Percentiles rank a stretch among this genome's conserved stretches.
Conservation (phyloP, 176 grass and related monocot genomes). For the Musa itinerans region DNA sequence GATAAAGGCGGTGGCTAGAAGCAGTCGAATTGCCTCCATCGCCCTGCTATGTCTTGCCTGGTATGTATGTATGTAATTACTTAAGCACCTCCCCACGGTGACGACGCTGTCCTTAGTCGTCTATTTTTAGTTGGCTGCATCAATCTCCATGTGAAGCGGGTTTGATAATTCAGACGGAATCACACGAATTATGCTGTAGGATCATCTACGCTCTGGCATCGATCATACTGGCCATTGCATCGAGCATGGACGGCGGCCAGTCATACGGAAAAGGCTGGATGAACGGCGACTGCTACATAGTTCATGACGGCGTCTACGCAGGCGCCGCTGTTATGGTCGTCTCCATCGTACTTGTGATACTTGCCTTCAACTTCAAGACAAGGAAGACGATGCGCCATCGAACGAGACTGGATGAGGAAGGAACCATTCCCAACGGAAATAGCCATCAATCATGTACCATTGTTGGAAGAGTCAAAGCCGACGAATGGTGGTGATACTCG, state of each 20-base stretch:
- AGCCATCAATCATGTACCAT: too few species aligned
- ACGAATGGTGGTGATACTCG: too few species aligned
- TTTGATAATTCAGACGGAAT: too few species aligned
- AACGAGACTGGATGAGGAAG: too few species aligned
- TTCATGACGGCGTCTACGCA: slow-evolving; percentile 50
- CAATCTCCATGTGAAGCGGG: too few species aligned
- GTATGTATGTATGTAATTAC: slow-evolving; percentile 30
- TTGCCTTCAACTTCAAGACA: slow-evolving; percentile 25
- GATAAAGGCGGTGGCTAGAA: background rate
- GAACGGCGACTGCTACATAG: slow-evolving; percentile 87
- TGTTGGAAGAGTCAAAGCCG: too few species aligned
- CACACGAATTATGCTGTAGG: slow-evolving; percentile 23
- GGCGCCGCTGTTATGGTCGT: slow-evolving; percentile 40
- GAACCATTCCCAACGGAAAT: too few species aligned
- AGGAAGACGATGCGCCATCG: background rate
- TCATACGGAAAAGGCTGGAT: slow-evolving; percentile 76
- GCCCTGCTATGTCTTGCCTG: slow-evolving; percentile 45
- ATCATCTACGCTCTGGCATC: slow-evolving; percentile 44
- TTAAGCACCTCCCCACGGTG: background rate
- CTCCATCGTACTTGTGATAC: slow-evolving; percentile 28
- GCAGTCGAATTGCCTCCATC: slow-evolving; percentile 27
- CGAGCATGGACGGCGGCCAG: slow-evolving; percentile 89
- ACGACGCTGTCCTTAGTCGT: too few species aligned
- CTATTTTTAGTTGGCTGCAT: too few species aligned
- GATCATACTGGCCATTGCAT: slow-evolving; percentile 39